These are phyloP conservation scores for Taphrina communis DNA, from an alignment of 1,139 yeast species.

Conservation along the genomic window DNA sequence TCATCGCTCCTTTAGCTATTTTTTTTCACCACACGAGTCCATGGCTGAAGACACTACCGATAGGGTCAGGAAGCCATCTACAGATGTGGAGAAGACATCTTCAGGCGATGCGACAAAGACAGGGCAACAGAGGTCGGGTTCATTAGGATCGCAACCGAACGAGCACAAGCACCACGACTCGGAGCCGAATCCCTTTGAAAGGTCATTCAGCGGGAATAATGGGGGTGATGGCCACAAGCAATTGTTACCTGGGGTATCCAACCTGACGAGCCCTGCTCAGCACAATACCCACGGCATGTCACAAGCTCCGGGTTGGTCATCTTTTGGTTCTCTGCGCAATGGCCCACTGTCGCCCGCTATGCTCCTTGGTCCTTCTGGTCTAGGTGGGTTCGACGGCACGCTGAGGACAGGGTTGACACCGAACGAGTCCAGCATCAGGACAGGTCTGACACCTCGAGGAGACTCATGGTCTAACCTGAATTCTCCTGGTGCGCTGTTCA, in stretches of 20 bases:
- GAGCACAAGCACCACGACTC: slow-evolving; percentile 39
- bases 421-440: slow-evolving; percentile 50
- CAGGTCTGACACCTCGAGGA: slow-evolving; percentile 54
- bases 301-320: slow-evolving; percentile 41
- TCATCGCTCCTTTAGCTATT: slow-evolving; percentile 22
- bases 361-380: slow-evolving; percentile 43
- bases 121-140: slow-evolving; percentile 4
- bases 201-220: slow-evolving; percentile 76
- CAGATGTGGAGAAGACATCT: slow-evolving; percentile 18
- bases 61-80: slow-evolving; percentile 4
- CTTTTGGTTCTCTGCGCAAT: slow-evolving; percentile 42
- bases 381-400: slow-evolving; percentile 44
- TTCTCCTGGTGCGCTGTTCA: slow-evolving; percentile 53
- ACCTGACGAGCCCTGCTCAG: slow-evolving; percentile 47
- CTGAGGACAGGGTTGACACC: slow-evolving; percentile 48
- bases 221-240: slow-evolving; percentile 43
- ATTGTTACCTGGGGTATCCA: slow-evolving; percentile 47
- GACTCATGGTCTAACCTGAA: slow-evolving; percentile 45
- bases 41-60: slow-evolving; percentile 20
- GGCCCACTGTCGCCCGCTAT: slow-evolving; percentile 47
- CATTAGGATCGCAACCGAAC: slow-evolving; percentile 16
- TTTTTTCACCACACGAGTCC: not conserved
- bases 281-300: slow-evolving; percentile 39
- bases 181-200: slow-evolving; percentile 95
- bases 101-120: slow-evolving; percentile 9